Base-by-base conservation (phyloP, 2,329 filamentous ascomycete genomes). In the Colletotrichum sp. region DNA sequence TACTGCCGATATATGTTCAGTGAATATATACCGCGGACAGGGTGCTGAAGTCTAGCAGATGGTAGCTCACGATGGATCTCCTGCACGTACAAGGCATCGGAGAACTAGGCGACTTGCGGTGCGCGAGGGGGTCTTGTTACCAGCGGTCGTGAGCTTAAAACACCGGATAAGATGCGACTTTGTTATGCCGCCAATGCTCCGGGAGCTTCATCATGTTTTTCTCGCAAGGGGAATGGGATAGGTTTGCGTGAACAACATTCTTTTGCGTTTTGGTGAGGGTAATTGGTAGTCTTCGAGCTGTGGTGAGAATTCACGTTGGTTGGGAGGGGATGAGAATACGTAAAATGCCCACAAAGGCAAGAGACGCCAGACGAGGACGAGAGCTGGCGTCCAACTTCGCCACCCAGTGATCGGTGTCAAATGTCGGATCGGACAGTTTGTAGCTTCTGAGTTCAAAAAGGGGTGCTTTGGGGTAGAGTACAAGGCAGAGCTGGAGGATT, bases 81-180 rank as follows among this genome's bases (percentile, higher is more conserved):
- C 2, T 18, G 8, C 36, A n/a, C 5, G 36, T 3, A 44, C 16
- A 6, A 6, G 18, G 5, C 36, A 44, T 1, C 2, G 36, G 2
- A 8, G 36, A 44, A 44, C 1, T 5, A 8, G 36, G 36, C 36
- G 6, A 9, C 0, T 18, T 18, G 5, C 5, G 36, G 36, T 44
- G 5, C 16, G 36, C 16, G 16, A 44, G 5, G 36, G 36, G 4
- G 36, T 44, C 16, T n/a, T 44, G 36, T 44, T 10, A 2, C 16
- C 16, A n/a, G 36, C 36, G 16, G 16, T 18, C 36, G 36, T 44
- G 36, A 44, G 5, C 2, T 44, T 3, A 44, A n/a, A 44, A 6
- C 1, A 8, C 8, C 16, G 8, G 36, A n/a, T 9, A 1, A 18
- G 36, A 3, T 5, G 36, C 36, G 2, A 3, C 1, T 39, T 9